Evolutionary conservation across 495 filamentous ascomycete species (phyloP), one percentile per base, ranked within the genome.

Genomic region (Penicillium flavigenum): DNA sequence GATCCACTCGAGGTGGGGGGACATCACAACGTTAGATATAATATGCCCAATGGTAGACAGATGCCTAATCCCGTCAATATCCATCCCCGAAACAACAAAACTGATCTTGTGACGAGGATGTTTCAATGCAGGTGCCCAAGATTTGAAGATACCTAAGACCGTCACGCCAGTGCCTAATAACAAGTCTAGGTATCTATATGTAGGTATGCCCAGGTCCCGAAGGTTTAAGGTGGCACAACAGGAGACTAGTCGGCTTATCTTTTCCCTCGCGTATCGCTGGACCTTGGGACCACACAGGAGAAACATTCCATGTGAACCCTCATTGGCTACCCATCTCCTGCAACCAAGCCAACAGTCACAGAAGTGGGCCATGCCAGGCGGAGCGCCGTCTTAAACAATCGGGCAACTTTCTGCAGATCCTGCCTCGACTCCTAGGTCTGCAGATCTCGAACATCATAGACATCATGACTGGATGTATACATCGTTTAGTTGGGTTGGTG

Each of bases 381-480:
- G 88, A 46, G 93, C 51, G 27, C 34, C 10, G 36, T 9, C 16
- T 83, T 78, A 65, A 96, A 93, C 9, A 80, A 78, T 61, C 83
- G 85, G 1, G 73, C 70, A 29, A 96, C 86, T 57, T 80, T 85
- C 19, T 81, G 80, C 12, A 95, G 67, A 61, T 91, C 89, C 49
- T 80, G 78, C 31, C 93, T 79, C 2, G 86, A 88, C 62, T 88
- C 90, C 70, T 1, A 19, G n/a, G 20, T 41, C 31, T 52, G 63
- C 94, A 96, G 10, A 71, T 97, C 93, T 11, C 90, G 79, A 68
- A 94, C 96, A 6, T 89, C 91, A 67, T 96, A 96, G 3, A 96
- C 87, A 71, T 96, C 92, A 61, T 81, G 80, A 10, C 91, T 91
- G 24, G 81, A 61, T 7, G 91, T 83, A 72, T 96, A 96, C 3